Evolutionary conservation across 2,329 filamentous ascomycete species (phyloP).

Genomic region (Colletotrichum navitas): DNA sequence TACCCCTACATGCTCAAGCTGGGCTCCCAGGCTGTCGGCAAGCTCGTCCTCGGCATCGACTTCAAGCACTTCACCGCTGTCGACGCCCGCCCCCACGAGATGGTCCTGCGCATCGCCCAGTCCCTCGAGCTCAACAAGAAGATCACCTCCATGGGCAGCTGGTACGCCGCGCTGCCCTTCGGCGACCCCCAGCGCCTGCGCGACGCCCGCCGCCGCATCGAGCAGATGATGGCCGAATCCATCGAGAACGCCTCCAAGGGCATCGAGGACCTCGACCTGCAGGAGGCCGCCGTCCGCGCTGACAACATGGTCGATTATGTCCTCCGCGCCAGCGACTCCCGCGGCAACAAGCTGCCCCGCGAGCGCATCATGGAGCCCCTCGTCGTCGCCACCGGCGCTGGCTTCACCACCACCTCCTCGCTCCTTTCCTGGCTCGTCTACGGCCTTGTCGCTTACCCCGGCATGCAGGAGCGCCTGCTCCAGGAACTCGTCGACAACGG

Average conservation of each 20-base stretch:
- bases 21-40: conserved; percentile 59
- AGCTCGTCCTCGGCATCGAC: conserved; percentile 60
- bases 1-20: conserved; percentile 65
- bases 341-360: conserved; percentile 66
- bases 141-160: conserved; percentile 64
- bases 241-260: conserved; percentile 55
- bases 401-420: conserved; percentile 71
- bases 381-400: conserved; percentile 67
- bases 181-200: conserved; percentile 64
- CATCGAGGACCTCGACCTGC: conserved; percentile 55
- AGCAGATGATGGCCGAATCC: conserved; percentile 54
- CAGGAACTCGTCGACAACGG: conserved; percentile 68
- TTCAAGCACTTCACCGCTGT: conserved; percentile 58
- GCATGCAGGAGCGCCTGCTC: conserved; percentile 67
- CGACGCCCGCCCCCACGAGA: conserved; percentile 63
- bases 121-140: conserved; percentile 70
- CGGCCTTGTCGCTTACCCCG: conserved; percentile 64
- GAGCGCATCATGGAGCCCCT: conserved; percentile 56
- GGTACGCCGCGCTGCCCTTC: conserved; percentile 70
- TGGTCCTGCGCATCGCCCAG: conserved; percentile 64
- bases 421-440: conserved; percentile 71
- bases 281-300: conserved; percentile 64
- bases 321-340: conserved; percentile 64
- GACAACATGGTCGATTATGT: conserved; percentile 64
- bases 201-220: conserved; percentile 50